Evolutionary conservation across 2,329 filamentous ascomycete genomes (phyloP).

Genomic region (Cytospora chrysosperma): DNA sequence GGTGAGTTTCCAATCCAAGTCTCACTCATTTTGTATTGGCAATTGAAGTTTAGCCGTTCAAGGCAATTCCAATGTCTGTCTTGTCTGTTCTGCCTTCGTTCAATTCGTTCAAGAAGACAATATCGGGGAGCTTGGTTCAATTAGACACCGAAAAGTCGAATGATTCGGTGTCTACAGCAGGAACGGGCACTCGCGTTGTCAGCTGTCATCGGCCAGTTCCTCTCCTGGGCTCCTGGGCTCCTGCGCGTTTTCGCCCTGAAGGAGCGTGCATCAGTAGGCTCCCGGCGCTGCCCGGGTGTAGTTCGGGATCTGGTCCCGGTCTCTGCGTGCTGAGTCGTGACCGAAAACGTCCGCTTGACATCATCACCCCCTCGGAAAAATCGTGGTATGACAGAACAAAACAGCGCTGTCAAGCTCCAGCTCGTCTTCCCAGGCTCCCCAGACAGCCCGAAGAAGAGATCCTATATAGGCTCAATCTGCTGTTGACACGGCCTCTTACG

Average conservation of each 20-base stretch:
- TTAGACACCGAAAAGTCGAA: conserved; percentile 18
- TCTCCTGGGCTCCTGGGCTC: not conserved
- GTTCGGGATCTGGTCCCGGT: conserved; percentile 17
- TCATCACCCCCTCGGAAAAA: conserved; percentile 10
- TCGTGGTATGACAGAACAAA: conserved; percentile 12
- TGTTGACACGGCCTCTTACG: not conserved
- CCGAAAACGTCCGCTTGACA: conserved; percentile 1
- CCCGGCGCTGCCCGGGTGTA: conserved; percentile 5
- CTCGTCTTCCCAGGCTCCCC: not conserved
- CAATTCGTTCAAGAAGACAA: not conserved
- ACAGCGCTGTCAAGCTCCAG: conserved; percentile 6
- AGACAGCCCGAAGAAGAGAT: not conserved
- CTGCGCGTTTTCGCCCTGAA: not conserved
- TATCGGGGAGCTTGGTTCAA: not conserved
- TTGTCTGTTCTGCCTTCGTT: too few relatives aligned
- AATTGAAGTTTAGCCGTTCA: not conserved
- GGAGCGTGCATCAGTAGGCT: not conserved
- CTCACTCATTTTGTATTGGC: not conserved
- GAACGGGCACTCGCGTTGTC: not conserved
- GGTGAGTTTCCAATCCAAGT: not conserved
- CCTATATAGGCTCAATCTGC: not conserved
- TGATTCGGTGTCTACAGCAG: conserved; percentile 11
- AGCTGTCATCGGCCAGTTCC: conserved; percentile 1
- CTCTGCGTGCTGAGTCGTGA: conserved; percentile 1
- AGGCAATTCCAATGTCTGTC: not conserved